These are phyloP conservation scores for Rhizophora mangle DNA, from an alignment of 345 rosid genomes.

Conservation along the genomic window DNA sequence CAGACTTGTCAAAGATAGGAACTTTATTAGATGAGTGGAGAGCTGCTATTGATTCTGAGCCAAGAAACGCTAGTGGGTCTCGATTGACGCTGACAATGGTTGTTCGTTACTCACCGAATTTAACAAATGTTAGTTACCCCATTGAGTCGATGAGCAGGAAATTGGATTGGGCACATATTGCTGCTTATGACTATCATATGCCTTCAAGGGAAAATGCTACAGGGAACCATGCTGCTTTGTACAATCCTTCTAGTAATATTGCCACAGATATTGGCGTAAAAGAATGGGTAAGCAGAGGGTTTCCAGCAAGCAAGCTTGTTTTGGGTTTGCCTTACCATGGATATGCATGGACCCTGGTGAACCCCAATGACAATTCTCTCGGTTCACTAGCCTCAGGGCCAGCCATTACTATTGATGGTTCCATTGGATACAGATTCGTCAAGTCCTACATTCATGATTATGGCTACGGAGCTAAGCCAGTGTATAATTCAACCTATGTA, in stretches of 20 bases:
- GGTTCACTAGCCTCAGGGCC: conserved; percentile 19
- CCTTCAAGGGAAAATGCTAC: conserved; percentile 30
- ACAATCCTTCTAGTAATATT: conserved; percentile 16
- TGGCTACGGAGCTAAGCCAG: conserved; percentile 20
- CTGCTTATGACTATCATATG: conserved; percentile 29
- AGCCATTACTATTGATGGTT: conserved; percentile 17
- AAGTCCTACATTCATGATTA: conserved; percentile 7
- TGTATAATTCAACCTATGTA: conserved; percentile 34
- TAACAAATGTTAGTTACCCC: conserved; percentile 15
- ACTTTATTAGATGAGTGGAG: conserved; percentile 28
- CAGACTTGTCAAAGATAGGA: conserved; percentile 23
- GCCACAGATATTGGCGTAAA: conserved; percentile 28
- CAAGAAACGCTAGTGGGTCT: neutral
- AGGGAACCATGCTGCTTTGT: conserved; percentile 34
- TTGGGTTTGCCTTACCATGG: conserved; percentile 38
- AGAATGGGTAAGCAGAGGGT: conserved; percentile 28
- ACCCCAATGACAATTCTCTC: conserved; percentile 15
- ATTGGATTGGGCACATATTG: conserved; percentile 30
- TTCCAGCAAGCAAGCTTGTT: conserved; percentile 24
- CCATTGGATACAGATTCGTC: conserved; percentile 20
- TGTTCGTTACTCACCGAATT: conserved; percentile 9
- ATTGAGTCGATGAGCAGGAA: conserved; percentile 23
- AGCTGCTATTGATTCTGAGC: conserved; percentile 19
- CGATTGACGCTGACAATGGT: conserved; percentile 20
- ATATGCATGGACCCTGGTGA: conserved; percentile 28